Conservation (phyloP, 73 alveolate genomes). For the Paraurostyla sp. region DNA sequence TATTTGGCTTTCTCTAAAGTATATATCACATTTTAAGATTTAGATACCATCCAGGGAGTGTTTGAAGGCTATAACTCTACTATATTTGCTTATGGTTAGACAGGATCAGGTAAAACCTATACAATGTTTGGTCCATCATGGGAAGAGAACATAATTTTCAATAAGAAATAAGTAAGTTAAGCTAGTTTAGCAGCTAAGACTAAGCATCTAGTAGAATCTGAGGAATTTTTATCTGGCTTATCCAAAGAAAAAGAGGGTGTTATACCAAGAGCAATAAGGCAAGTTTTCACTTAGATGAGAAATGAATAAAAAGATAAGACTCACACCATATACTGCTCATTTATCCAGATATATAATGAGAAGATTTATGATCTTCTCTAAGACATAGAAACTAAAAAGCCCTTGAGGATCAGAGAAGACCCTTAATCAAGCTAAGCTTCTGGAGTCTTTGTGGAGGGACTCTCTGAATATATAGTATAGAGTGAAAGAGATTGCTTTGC, state of each 20-base stretch:
- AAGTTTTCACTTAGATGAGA: constrained; percentile 21
- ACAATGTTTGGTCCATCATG: constrained; percentile 63
- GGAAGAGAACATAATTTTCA: constrained; percentile 42
- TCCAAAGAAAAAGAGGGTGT: constrained; percentile 57
- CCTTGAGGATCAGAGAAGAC: constrained; percentile 80
- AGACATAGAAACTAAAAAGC: constrained; percentile 38
- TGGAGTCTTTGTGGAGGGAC: constrained; percentile 85
- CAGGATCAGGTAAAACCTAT: constrained; percentile 60
- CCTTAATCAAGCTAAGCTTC: no score
- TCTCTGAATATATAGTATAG: constrained; percentile 80
- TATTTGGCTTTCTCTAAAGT: constrained; percentile 12
- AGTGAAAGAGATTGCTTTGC: constrained; percentile 75
- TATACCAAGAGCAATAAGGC: constrained; percentile 55
- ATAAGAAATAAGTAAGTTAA: background rate
- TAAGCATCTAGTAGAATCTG: background rate
- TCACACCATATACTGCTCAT: constrained; percentile 60
- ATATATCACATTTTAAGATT: background rate
- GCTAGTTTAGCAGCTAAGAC: background rate
- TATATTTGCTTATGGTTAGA: constrained; percentile 57
- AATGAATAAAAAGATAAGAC: constrained; percentile 23
- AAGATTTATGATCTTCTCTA: constrained; percentile 84
- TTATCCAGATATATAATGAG: constrained; percentile 83
- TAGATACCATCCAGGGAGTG: constrained; percentile 47
- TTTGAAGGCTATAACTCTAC: constrained; percentile 55
- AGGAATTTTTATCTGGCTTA: constrained; percentile 41